Conservation (phyloP, 2,329 filamentous ascomycete species). For the Sodiomyces alkalinus region DNA sequence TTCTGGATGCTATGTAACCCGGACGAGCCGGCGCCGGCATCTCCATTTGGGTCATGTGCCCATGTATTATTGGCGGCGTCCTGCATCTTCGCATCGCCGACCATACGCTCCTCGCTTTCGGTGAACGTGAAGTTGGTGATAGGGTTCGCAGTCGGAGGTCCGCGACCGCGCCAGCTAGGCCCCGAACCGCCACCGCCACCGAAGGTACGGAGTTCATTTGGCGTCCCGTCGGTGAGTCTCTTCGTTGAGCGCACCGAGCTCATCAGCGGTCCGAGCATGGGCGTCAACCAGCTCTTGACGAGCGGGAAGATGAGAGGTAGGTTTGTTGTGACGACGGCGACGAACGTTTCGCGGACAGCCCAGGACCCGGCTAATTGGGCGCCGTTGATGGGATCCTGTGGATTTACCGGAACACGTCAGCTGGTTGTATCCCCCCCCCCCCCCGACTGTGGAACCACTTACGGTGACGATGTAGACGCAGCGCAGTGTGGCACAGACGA, state of each 20-base stretch:
- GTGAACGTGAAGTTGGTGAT: slow-evolving; percentile 23
- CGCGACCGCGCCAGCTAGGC: slow-evolving; percentile 15
- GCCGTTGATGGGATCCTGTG: slow-evolving; percentile 24
- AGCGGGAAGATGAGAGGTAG: slow-evolving; percentile 30
- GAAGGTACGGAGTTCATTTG: slow-evolving; percentile 22
- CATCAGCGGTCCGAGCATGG: slow-evolving; percentile 14
- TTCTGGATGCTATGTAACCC: no score
- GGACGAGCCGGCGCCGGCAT: no score
- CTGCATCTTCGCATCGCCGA: slow-evolving; percentile 26
- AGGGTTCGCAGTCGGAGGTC: slow-evolving; percentile 16
- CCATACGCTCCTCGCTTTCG: slow-evolving; percentile 22
- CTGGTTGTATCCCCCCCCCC: no score
- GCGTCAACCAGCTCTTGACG: slow-evolving; percentile 22
- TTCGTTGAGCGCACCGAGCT: slow-evolving; percentile 14
- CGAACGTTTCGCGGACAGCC: slow-evolving; percentile 27
- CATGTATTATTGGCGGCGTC: no score
- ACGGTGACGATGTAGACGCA: slow-evolving; percentile 18
- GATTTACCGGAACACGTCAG: background rate
- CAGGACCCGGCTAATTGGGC: slow-evolving; percentile 24
- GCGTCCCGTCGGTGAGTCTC: slow-evolving; percentile 7
- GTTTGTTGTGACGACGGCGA: slow-evolving; percentile 27
- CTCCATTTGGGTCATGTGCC: no score
- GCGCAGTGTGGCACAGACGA: slow-evolving; percentile 18
- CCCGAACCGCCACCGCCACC: slow-evolving; percentile 18
- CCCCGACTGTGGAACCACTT: slow-evolving; percentile 9